Base-by-base conservation (phyloP, 257 asterid species). In the Jasminum sambac region DNA sequence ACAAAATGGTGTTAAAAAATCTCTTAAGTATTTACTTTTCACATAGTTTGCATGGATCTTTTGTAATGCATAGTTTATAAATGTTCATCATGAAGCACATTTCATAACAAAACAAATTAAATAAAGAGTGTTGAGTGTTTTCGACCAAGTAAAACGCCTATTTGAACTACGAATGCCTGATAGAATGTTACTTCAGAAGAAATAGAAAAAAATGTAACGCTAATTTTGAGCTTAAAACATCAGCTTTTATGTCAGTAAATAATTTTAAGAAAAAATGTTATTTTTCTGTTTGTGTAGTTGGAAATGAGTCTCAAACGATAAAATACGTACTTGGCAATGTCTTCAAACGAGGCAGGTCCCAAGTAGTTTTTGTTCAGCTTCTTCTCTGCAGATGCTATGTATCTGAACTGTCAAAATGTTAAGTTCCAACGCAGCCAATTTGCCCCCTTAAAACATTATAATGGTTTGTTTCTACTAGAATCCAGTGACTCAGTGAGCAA, bases 331-430 rank as follows among this genome's bases (percentile, higher is more conserved):
- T 67, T 76, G 76, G 99, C 99, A 48, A 91, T 86, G 55, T 94
- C 96, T 80, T 88, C 83, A 38, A 90, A 81, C 3, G 97, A 80
- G 68, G 96, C 95, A 75, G 95, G 88, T 68, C 99, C 99, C 83
- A 94, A 77, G 77, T 94, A 94, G 83, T 94, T 91, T 77, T 68
- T 65, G 79, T 94, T 94, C 36, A 67, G 67, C 74, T 83, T 89
- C 86, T 80, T 89, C 87, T 94, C 96, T 43, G 95, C 80, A 75
- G 97, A 85, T 41, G 89, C 97, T 73, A 94, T 80, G 79, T 89
- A 91, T 72, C 99, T 91, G 84, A 66, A 78, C 50, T 72, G 40
- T 30, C 68, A 39, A 48, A 68, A 73, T n/a, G 43, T 71, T 21
- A 38, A 77, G 77, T 25, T 66, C 19, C 64, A 24, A 40, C 16